Percentiles rank a stretch among this genome's conserved stretches.
phyloP scores from a whole-genome alignment of 805 yeast genomes.

The Maudiozyma pseudohumilis region DNA sequence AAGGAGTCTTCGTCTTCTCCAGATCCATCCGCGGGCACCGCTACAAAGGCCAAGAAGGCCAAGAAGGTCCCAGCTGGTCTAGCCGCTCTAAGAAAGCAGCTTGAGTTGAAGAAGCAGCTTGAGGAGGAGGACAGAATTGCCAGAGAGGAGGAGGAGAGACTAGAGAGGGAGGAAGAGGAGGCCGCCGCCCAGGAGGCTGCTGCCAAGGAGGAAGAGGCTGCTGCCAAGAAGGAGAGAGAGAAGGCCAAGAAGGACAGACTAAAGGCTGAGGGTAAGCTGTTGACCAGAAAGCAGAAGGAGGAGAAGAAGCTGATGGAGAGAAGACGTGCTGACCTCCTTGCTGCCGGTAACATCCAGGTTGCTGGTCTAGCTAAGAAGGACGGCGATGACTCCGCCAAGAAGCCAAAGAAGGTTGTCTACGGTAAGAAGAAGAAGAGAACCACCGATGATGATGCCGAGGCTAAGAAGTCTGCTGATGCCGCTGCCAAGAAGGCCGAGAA shows the following conservation, averaged over 20 bases:
- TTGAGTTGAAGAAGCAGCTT: slow-evolving; percentile 76
- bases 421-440: slow-evolving; percentile 58
- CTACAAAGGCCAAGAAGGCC: slow-evolving; percentile 37
- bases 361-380: slow-evolving; percentile 51
- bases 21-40: slow-evolving; percentile 30
- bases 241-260: slow-evolving; percentile 79
- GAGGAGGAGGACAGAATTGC: slow-evolving; percentile 73
- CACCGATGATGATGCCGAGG: slow-evolving; percentile 20
- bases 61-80: slow-evolving; percentile 85
- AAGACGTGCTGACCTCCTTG: slow-evolving; percentile 77
- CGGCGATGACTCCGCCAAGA: slow-evolving; percentile 29
- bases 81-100: slow-evolving; percentile 82
- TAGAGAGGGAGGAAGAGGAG: slow-evolving; percentile 41
- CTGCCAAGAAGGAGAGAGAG: slow-evolving; percentile 77
- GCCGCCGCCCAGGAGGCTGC: slow-evolving; percentile 34
- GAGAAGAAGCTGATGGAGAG: slow-evolving; percentile 78
- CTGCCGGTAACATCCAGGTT: slow-evolving; percentile 60
- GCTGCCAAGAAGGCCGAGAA: slow-evolving; percentile 16
- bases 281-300: slow-evolving; percentile 92
- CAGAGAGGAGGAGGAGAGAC: slow-evolving; percentile 64
- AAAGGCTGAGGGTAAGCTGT: slow-evolving; percentile 89
- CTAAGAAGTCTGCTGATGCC: slow-evolving; percentile 20
- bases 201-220: slow-evolving; percentile 47
- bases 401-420: slow-evolving; percentile 61
- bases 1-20: slow-evolving; percentile 21